These are phyloP conservation scores for Zygnema cylindricum DNA, from an alignment of 139 green algal species.

Conservation along the genomic window DNA sequence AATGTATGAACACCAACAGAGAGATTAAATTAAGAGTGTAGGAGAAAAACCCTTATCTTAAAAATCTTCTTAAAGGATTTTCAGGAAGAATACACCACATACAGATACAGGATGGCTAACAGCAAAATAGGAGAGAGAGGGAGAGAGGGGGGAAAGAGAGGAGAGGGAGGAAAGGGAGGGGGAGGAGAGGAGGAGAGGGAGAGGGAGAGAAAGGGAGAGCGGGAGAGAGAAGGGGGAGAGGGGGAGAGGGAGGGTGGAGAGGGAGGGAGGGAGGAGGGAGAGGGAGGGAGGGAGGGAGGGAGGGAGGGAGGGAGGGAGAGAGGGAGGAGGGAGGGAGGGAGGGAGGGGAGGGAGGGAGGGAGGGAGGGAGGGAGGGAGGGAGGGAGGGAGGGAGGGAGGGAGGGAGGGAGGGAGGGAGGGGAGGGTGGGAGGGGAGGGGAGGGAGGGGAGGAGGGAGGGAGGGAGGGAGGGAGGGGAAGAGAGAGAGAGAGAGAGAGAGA, in stretches of 20 bases:
- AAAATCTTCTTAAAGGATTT: slow-evolving; percentile 38
- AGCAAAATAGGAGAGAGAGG: background rate
- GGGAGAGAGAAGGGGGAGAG: background rate
- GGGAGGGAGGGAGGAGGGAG: background rate
- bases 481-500: too few species aligned
- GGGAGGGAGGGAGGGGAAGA: too few species aligned
- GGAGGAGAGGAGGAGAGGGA: background rate
- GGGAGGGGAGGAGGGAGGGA: too few species aligned
- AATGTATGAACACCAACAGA: too few species aligned
- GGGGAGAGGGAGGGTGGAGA: background rate
- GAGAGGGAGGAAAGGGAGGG: background rate
- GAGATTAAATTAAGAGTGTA: too few species aligned
- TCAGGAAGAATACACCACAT: background rate
- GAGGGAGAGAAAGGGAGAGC: background rate
- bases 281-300: background rate
- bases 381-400: too few species aligned
- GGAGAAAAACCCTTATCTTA: too few species aligned
- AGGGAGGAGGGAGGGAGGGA: background rate
- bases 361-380: too few species aligned
- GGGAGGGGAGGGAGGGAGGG: background rate
- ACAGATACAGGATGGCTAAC: background rate
- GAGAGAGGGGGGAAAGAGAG: background rate
- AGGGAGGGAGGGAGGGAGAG: background rate
- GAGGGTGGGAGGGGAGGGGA: too few species aligned
- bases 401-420: too few species aligned